A percentile compares a stretch with the other conserved stretches of the same genome.
Conservation (phyloP, 1,284 basidiomycete species). For the Cutaneotrichosporon dermatis region DNA sequence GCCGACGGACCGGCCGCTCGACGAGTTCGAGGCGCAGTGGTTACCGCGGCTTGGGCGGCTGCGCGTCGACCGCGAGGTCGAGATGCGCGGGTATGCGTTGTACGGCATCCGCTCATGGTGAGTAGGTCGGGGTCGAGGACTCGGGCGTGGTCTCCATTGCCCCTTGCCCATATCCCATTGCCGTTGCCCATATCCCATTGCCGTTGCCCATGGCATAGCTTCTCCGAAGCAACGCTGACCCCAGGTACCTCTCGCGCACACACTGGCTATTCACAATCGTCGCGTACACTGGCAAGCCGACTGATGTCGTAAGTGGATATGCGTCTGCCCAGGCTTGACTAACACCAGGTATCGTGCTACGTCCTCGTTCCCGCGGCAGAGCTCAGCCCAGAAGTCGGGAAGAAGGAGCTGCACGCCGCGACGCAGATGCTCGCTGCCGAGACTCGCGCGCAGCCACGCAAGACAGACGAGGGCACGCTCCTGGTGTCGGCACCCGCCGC, state of each 20-base stretch:
- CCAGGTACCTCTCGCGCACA: conserved; percentile 40
- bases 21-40: conserved; percentile 42
- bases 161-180: too few species aligned
- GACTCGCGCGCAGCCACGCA: conserved; percentile 23
- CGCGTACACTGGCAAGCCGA: conserved; percentile 42
- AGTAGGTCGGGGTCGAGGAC: conserved; percentile 9
- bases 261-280: conserved; percentile 44
- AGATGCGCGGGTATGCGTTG: conserved; percentile 36
- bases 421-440: conserved; percentile 29
- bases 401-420: conserved; percentile 28
- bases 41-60: conserved; percentile 31
- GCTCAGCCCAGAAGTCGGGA: conserved; percentile 24
- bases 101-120: conserved; percentile 42
- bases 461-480: conserved; percentile 40
- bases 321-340: neutral
- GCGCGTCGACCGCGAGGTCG: conserved; percentile 35
- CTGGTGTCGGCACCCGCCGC: conserved; percentile 36
- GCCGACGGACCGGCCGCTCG: conserved; percentile 36
- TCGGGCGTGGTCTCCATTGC: too few species aligned
- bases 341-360: conserved; percentile 38
- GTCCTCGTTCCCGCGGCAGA: conserved; percentile 29
- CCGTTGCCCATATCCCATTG: too few species aligned
- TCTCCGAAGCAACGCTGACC: conserved; percentile 5
- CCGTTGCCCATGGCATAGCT: too few species aligned
- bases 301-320: conserved; percentile 30